Conservation (phyloP, 306 rosid genomes). For the Casuarina glauca region DNA sequence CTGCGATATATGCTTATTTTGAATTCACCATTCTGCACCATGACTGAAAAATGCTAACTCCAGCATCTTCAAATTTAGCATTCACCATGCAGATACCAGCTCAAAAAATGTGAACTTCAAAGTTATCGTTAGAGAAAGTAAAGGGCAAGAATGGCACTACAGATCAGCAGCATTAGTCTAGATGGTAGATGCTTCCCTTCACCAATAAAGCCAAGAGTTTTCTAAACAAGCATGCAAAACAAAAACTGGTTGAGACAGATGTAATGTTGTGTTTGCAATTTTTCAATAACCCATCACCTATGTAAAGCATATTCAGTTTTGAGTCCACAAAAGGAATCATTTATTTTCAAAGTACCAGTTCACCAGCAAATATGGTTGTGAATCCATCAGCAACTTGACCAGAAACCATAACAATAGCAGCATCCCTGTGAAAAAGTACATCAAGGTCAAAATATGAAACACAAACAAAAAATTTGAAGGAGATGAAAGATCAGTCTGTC, state of each 20-base stretch:
- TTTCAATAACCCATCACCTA: not conserved
- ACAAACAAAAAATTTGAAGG: slow-evolving; percentile 2
- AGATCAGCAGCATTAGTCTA: not conserved
- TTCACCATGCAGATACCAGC: not conserved
- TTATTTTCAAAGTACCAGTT: slow-evolving; percentile 60
- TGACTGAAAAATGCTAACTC: not conserved
- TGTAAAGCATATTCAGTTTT: not conserved
- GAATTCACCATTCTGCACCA: too few species aligned
- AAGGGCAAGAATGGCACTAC: not conserved
- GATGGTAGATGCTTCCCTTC: not conserved
- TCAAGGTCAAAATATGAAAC: not conserved
- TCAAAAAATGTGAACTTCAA: not conserved
- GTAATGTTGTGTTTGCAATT: not conserved
- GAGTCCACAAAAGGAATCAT: not conserved
- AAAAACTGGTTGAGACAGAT: too few species aligned
- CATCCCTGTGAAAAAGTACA: slow-evolving; percentile 50
- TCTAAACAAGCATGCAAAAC: not conserved
- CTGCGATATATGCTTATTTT: not conserved
- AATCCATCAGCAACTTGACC: slow-evolving; percentile 98
- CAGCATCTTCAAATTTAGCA: not conserved
- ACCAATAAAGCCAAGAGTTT: not conserved
- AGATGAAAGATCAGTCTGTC: not conserved
- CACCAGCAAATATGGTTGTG: slow-evolving; percentile 79
- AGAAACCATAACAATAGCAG: slow-evolving; percentile 89
- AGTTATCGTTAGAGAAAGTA: not conserved